Base-by-base conservation (phyloP, 2,329 filamentous ascomycete genomes). In the Scytalidium lignicola region DNA sequence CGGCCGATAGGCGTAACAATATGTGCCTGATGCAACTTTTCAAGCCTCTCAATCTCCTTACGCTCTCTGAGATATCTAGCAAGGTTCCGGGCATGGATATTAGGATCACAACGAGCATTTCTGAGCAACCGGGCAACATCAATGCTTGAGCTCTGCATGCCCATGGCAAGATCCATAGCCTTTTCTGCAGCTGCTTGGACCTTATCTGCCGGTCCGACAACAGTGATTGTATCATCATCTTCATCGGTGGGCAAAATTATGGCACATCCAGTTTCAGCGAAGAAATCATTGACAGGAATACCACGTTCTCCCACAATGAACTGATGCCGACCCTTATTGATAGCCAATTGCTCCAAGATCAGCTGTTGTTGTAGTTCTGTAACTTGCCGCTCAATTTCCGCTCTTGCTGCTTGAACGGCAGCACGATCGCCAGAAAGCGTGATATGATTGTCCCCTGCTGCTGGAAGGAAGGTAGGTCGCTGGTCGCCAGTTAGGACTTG, bases 271-370 rank as follows among this genome's bases (percentile, higher is more conserved):
- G 93, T 97, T 62, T 96, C 83, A 42, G 84, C 79, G 56, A 96
- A 83, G 74, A 99, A 96, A 42, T 96, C 83, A 50, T 96, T 83
- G 28, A 89, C 75, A 17, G 88, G 83, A 53, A 88, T 79, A 53
- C 88, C 90, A 53, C 85, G 80, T 53, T 92, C 84, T 46, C 92
- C 92, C 55, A 96, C 84, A 63, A 99, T 93, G 74, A 96, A 97
- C 66, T 95, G 91, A 66, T 97, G 93, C 46, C 90, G 84, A 44
- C 89, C 90, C 54, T 86, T 85, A 67, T 92, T 87, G 58, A 97
- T 89, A 5, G 86, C 80, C 40, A 90, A 74, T 67, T 95, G 85
- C 58, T 93, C 83, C 44, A 93, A 74, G 40, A 85, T 81, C 44
- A 97, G 74, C 64, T 88, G 82, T 51, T 82, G 80, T 57, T 85